Evolutionary conservation across 768 basidiomycete genomes (phyloP).

Genomic region (Plicaturopsis crispa): DNA sequence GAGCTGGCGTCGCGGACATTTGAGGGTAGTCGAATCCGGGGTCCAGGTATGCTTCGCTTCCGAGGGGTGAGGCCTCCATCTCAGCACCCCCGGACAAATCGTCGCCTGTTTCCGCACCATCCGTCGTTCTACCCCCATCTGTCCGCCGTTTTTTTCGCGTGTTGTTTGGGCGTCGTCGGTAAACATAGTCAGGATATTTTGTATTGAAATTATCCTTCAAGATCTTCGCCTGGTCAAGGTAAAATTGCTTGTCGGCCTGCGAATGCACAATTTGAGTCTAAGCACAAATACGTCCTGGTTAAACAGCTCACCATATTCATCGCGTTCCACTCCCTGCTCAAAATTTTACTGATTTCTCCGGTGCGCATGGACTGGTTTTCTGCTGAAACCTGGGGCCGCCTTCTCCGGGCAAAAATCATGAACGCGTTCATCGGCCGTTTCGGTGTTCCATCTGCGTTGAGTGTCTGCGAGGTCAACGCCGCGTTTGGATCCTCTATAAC

Average conservation of each 20-base stretch:
- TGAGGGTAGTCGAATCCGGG: too few species aligned
- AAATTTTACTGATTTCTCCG: conserved; percentile 83
- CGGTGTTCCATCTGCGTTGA: conserved; percentile 83
- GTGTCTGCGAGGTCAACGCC: conserved; percentile 65
- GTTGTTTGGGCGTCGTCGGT: conserved; percentile 82
- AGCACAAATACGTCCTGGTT: background rate
- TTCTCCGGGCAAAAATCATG: conserved; percentile 84
- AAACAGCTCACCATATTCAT: conserved; percentile 58
- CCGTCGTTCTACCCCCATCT: too few species aligned
- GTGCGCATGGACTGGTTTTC: conserved; percentile 87
- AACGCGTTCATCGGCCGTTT: conserved; percentile 92
- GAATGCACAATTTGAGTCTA: conserved; percentile 5
- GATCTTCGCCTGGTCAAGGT: conserved; percentile 79
- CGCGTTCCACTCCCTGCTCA: conserved; percentile 79
- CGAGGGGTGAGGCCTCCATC: too few species aligned
- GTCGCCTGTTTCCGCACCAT: too few species aligned
- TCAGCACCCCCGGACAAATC: too few species aligned
- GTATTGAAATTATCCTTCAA: conserved; percentile 82
- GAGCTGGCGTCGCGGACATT: too few species aligned
- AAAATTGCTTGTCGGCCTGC: conserved; percentile 79
- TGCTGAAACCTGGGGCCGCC: conserved; percentile 79
- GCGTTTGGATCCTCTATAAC: conserved; percentile 29
- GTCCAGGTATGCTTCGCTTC: too few species aligned
- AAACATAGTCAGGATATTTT: conserved; percentile 87
- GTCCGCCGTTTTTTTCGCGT: conserved; percentile 56